Evolutionary conservation across 345 rosid species (phyloP).

Genomic region (Heritiera littoralis): DNA sequence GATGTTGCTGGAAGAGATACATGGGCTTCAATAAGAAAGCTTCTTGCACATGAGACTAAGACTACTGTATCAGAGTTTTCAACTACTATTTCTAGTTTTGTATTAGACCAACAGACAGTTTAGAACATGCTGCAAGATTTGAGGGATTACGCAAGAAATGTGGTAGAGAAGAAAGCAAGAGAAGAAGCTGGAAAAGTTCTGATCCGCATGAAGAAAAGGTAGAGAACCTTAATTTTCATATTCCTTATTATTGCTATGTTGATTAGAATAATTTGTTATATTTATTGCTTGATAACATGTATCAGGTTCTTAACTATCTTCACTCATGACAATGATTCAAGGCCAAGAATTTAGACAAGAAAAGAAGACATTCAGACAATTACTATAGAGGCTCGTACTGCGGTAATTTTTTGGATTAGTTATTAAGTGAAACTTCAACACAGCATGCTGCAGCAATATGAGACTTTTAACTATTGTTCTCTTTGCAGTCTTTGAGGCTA

Average conservation of each 20-base stretch:
- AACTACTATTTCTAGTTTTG: no score
- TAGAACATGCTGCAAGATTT: no score
- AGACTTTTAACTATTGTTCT: slow-evolving; percentile 26
- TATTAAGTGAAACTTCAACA: neutral
- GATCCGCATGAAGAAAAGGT: no score
- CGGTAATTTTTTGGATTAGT: slow-evolving; percentile 44
- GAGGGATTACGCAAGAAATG: no score
- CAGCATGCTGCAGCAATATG: neutral
- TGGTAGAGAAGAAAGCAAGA: no score
- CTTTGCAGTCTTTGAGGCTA: slow-evolving; percentile 55
- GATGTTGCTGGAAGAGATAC: no score
- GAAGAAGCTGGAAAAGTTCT: no score
- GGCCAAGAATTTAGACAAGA: slow-evolving; percentile 78
- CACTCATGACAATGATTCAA: slow-evolving; percentile 62
- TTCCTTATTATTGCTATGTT: no score
- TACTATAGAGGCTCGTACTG: slow-evolving; percentile 61
- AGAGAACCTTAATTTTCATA: neutral
- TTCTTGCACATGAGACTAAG: no score
- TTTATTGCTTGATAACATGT: slow-evolving; percentile 26
- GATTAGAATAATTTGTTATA: neutral
- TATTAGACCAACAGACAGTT: no score
- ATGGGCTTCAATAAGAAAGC: no score
- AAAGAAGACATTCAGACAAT: slow-evolving; percentile 68
- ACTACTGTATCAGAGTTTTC: no score
- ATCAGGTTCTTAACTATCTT: slow-evolving; percentile 69